Percentiles rank a stretch among this genome's conserved stretches.
These are phyloP conservation scores for Thermothielavioides terrestris DNA, from an alignment of 495 filamentous ascomycete species.

Conservation along the genomic window DNA sequence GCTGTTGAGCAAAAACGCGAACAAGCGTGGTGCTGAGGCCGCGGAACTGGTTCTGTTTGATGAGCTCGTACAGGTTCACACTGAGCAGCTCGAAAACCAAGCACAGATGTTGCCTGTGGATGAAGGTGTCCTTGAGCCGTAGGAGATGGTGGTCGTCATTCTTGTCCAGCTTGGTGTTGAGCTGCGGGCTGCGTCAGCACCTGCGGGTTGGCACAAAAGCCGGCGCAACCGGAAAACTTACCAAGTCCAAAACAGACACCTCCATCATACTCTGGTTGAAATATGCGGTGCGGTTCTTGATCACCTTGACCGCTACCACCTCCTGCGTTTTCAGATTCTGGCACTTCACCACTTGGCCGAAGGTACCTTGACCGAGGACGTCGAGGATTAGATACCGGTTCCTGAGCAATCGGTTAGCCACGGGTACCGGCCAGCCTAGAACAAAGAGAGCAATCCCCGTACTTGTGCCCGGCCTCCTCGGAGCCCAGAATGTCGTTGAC, in stretches of 20 bases:
- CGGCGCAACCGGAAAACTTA: constrained; percentile 34
- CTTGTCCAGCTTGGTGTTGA: constrained; percentile 97
- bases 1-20: constrained; percentile 94
- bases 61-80: constrained; percentile 97
- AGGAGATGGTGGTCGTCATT: constrained; percentile 98
- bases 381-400: constrained; percentile 98
- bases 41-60: constrained; percentile 99
- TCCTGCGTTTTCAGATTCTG: constrained; percentile 97
- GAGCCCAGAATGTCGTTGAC: constrained; percentile 98
- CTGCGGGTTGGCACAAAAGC: background rate
- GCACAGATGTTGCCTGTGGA: constrained; percentile 95
- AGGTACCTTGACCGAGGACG: constrained; percentile 95
- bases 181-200: constrained; percentile 39
- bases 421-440: background rate
- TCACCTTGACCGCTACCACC: constrained; percentile 97
- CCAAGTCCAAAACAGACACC: constrained; percentile 93
- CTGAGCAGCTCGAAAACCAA: constrained; percentile 95
- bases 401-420: constrained; percentile 40
- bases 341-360: constrained; percentile 99
- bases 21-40: constrained; percentile 96
- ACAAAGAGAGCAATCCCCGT: constrained; percentile 32
- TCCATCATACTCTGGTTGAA: constrained; percentile 99
- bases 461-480: constrained; percentile 97
- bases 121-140: constrained; percentile 95
- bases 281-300: constrained; percentile 98